Conservation (phyloP, 192 early-diverging fungal species). For the Thamnidium elegans region DNA sequence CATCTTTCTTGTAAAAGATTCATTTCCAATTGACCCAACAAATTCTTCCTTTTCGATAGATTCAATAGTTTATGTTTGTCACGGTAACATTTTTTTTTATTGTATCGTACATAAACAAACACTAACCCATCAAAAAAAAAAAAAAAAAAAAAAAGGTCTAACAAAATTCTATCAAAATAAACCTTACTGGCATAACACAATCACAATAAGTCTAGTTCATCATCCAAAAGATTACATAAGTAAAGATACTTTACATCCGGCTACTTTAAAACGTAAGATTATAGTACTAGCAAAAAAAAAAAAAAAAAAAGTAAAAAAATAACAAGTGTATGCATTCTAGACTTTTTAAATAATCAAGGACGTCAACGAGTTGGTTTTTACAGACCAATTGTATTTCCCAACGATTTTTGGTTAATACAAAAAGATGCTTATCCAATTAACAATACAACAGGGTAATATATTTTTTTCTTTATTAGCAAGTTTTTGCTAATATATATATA, state of each 20-base stretch:
- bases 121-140: not conserved
- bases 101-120: not conserved
- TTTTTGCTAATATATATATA: not conserved
- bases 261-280: constrained; percentile 47
- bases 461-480: not conserved
- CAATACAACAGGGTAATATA: constrained; percentile 53
- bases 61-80: constrained; percentile 47
- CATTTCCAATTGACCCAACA: constrained; percentile 40
- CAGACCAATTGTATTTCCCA: constrained; percentile 66
- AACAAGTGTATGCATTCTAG: not conserved
- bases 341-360: not conserved
- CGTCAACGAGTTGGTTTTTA: constrained; percentile 46
- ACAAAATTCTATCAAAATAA: not conserved
- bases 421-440: constrained; percentile 71
- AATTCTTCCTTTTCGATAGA: constrained; percentile 35
- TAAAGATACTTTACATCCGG: constrained; percentile 46
- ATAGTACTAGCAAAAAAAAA: no score
- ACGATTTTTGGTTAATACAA: constrained; percentile 80
- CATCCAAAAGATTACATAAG: constrained; percentile 45
- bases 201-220: constrained; percentile 62
- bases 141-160: not conserved
- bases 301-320: no score
- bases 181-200: constrained; percentile 71
- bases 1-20: constrained; percentile 49
- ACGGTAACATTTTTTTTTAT: constrained; percentile 46